Conservation (phyloP, 805 yeast genomes). For the Lipomyces mesembrius region DNA sequence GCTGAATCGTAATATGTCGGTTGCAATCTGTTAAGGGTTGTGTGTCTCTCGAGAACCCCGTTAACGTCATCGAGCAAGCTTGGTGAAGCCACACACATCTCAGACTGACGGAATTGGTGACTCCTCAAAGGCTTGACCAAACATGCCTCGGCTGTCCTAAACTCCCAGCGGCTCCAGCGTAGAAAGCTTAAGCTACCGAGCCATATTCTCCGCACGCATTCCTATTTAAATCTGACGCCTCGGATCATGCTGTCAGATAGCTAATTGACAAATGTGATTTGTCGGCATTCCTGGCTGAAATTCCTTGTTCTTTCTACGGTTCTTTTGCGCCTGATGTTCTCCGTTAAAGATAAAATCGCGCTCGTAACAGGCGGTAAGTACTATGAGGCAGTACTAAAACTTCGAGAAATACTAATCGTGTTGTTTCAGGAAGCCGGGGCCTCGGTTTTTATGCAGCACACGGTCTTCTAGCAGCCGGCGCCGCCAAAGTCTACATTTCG, state of each 20-base stretch:
- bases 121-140: no score
- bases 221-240: neutral
- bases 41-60: no score
- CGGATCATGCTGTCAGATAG: neutral
- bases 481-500: slow-evolving; percentile 62
- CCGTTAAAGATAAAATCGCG: slow-evolving; percentile 29
- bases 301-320: neutral
- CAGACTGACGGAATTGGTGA: no score
- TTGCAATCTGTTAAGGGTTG: no score
- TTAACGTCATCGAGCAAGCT: no score
- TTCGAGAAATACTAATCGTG: neutral
- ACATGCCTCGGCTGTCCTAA: neutral
- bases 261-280: neutral
- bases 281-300: slow-evolving; percentile 1
- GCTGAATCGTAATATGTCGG: neutral
- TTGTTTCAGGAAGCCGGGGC: slow-evolving; percentile 63
- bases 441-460: slow-evolving; percentile 73
- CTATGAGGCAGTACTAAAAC: no score
- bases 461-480: slow-evolving; percentile 64
- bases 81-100: no score
- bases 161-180: neutral
- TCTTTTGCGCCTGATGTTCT: slow-evolving; percentile 11
- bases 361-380: slow-evolving; percentile 32
- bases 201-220: neutral
- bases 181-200: neutral